Conservation (phyloP, 108 stramenopile species). For the Ochromonas danica region DNA sequence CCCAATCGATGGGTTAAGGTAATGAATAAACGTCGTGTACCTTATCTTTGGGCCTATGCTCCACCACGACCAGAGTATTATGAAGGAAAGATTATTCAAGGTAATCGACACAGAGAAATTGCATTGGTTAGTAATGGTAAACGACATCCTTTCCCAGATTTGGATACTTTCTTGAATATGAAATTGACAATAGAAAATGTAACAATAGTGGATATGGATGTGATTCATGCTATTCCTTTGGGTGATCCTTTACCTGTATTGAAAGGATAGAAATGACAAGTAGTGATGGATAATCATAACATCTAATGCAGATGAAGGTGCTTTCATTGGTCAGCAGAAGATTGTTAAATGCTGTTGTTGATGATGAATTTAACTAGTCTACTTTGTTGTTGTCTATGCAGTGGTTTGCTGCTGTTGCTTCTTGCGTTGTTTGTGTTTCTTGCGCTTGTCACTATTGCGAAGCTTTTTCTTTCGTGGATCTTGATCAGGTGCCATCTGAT, state of each 20-base stretch:
- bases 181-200: neutral
- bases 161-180: neutral
- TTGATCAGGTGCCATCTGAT: slow-evolving; percentile 20
- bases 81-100: neutral
- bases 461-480: slow-evolving; percentile 28
- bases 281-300: no score
- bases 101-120: neutral
- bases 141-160: neutral
- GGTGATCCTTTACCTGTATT: neutral
- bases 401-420: neutral
- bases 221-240: neutral
- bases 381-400: no score
- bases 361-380: no score
- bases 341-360: no score
- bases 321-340: no score
- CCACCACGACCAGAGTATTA: neutral
- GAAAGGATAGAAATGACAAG: no score
- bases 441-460: neutral
- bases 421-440: slow-evolving; percentile 5
- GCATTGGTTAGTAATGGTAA: neutral
- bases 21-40: neutral
- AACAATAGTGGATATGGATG: neutral
- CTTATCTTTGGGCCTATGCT: slow-evolving; percentile 5
- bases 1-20: neutral
- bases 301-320: no score